A percentile compares a stretch with the other conserved stretches of the same genome.
phyloP scores from a whole-genome alignment of 805 yeast species.

The Yamadazyma philogaea region DNA sequence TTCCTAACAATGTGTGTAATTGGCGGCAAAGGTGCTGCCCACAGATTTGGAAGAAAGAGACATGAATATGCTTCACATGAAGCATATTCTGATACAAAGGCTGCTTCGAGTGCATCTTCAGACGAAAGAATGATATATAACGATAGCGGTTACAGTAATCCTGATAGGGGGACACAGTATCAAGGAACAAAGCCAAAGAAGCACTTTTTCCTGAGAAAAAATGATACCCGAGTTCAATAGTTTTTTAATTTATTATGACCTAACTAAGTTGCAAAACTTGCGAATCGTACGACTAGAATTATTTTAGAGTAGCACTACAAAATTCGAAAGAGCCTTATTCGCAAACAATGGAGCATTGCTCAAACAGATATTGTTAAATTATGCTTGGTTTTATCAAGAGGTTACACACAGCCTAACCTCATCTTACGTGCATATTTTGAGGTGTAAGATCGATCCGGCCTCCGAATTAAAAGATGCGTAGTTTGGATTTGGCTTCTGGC shows the following conservation, averaged over 20 bases:
- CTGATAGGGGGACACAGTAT: neutral
- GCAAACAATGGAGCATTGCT: too few relatives aligned
- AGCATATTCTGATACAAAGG: conserved; percentile 12
- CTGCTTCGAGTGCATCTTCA: conserved; percentile 12
- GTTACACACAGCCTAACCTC: too few relatives aligned
- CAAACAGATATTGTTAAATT: too few relatives aligned
- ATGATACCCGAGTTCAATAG: neutral
- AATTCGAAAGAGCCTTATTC: too few relatives aligned
- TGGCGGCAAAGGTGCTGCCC: conserved; percentile 13
- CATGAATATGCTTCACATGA: conserved; percentile 11
- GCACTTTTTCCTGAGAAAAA: conserved; percentile 4
- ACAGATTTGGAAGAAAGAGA: conserved; percentile 4
- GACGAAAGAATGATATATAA: conserved; percentile 6
- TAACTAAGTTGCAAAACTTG: too few relatives aligned
- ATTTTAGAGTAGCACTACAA: too few relatives aligned
- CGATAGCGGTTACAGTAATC: conserved; percentile 1
- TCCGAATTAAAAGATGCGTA: too few relatives aligned
- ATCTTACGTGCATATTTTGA: too few relatives aligned
- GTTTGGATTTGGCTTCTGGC: too few relatives aligned
- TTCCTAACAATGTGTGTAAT: conserved; percentile 15
- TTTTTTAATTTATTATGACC: conserved; percentile 2
- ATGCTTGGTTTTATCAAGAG: too few relatives aligned
- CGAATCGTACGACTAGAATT: too few relatives aligned
- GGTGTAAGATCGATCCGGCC: too few relatives aligned
- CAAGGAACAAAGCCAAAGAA: conserved; percentile 1